phyloP scores from a whole-genome alignment of 176 grass and related monocot species.

The Ampelocalamus luodianensis region DNA sequence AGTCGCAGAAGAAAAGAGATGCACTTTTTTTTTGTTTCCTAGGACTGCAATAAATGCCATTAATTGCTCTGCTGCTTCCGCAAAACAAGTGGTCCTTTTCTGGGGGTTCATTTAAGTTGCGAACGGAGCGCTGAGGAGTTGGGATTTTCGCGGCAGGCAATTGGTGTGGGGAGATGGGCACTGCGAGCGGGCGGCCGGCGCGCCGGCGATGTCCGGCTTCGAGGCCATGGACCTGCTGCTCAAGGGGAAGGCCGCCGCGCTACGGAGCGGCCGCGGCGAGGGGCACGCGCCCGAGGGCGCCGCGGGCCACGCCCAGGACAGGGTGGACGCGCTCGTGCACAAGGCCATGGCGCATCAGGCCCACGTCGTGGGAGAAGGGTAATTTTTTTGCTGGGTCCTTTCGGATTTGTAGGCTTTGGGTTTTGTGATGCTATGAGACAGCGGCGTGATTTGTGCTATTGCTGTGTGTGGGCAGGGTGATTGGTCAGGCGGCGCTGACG shows the following conservation, averaged over 20 bases:
- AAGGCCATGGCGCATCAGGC: conserved; percentile 51
- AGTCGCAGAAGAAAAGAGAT: background rate
- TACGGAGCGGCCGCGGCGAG: conserved; percentile 30
- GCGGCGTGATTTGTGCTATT: conserved; percentile 9
- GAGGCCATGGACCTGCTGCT: conserved; percentile 59
- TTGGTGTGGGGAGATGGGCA: conserved; percentile 60
- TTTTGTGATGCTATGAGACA: background rate
- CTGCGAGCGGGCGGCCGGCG: conserved; percentile 26
- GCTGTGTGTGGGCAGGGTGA: conserved; percentile 35
- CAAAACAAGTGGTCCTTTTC: background rate
- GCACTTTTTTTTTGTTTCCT: conserved; percentile 3
- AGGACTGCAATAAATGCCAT: conserved; percentile 47
- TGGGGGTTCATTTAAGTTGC: conserved; percentile 12
- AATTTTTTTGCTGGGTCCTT: background rate
- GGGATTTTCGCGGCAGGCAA: conserved; percentile 41
- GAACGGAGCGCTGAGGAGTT: background rate
- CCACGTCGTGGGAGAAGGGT: conserved; percentile 49
- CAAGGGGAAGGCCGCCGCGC: conserved; percentile 45
- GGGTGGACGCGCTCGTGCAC: conserved; percentile 45
- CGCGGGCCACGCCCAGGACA: conserved; percentile 28
- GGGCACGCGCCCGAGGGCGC: conserved; percentile 31
- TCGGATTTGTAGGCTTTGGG: background rate
- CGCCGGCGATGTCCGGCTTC: conserved; percentile 49
- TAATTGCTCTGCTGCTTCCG: conserved; percentile 21
- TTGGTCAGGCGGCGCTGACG: conserved; percentile 53